Base-by-base conservation (phyloP, 345 rosid species). In the Adansonia digitata region DNA sequence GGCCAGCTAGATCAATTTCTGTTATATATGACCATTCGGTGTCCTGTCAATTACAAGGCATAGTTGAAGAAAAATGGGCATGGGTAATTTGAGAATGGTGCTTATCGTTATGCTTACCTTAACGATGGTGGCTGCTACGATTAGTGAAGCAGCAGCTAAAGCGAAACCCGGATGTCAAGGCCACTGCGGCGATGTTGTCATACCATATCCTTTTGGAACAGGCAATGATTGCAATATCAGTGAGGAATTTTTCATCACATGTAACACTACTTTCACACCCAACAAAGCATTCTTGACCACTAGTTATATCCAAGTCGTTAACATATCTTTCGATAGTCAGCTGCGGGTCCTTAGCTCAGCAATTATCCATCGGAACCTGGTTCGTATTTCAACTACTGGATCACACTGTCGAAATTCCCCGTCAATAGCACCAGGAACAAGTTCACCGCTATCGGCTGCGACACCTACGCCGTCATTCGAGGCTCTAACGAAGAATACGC, bases 181-280 rank as follows among this genome's bases (percentile, higher is more conserved):
- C 15, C 46, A 24, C 8, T 73, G 80, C n/a, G 84, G 81, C 0
- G 5, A 12, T 0, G 5, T 75, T 2, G 40, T 7, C 22, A 75
- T 78, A 9, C 79, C 84, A 2, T 81, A 34, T 15, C 84, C 84
- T 2, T 78, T 81, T 20, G 79, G 82, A n/a, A 57, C 62, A 12
- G 2, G 24, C 20, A 8, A 27, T 0, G 45, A 22, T 20, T 83
- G 81, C 59, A 26, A 37, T 74, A 51, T 75, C 10, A 61, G 24
- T 29, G 0, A 8, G 6, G 0, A 61, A 4, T 80, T 77, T 70
- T n/a, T 12, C 31, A 46, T 83, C 62, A 59, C 29, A 12, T 80
- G 81, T 35, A 17, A 17, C 49, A 43, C 42, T 14, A 15, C 27
- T 17, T 17, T 2, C 17, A 55, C 0, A 45, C 45, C 35, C 42